Percentiles rank a stretch among this genome's conserved stretches.
These are phyloP conservation scores for Dalbergia cochinchinensis DNA, from an alignment of 306 rosid species.

Conservation along the genomic window DNA sequence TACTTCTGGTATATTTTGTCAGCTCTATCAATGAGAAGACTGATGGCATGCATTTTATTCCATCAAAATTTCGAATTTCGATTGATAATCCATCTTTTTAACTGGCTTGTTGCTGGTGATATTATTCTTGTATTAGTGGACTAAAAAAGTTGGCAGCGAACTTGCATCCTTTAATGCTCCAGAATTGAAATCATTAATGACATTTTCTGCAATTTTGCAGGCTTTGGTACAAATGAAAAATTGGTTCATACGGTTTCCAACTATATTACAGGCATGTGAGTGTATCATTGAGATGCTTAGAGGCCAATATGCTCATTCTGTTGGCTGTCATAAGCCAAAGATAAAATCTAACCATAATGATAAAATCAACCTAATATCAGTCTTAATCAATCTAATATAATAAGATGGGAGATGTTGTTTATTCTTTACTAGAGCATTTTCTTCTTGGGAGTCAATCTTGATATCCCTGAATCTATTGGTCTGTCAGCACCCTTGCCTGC, in stretches of 20 bases:
- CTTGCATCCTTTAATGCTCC: conserved; percentile 33
- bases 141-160: conserved; percentile 34
- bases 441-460: conserved; percentile 75
- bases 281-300: conserved; percentile 93
- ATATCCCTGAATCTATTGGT: conserved; percentile 96
- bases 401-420: too few species aligned
- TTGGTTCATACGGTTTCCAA: conserved; percentile 92
- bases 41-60: conserved; percentile 38
- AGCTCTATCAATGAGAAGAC: conserved; percentile 13
- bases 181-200: conserved; percentile 34
- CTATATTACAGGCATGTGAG: conserved; percentile 93
- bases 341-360: too few species aligned
- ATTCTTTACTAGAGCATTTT: too few species aligned
- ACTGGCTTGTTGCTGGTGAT: conserved; percentile 37
- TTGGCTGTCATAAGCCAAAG: conserved; percentile 90
- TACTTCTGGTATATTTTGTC: conserved; percentile 34
- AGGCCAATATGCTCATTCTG: conserved; percentile 95
- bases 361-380: too few species aligned
- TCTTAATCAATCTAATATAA: too few species aligned
- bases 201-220: conserved; percentile 58
- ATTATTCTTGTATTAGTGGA: conserved; percentile 25
- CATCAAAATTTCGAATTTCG: conserved; percentile 17
- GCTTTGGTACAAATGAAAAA: conserved; percentile 91
- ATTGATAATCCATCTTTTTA: conserved; percentile 23
- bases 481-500: conserved; percentile 63